Evolutionary conservation across 257 asterid genomes (phyloP), one percentile per base, ranked within the genome.

Genomic region (Jacaranda mimosifolia): DNA sequence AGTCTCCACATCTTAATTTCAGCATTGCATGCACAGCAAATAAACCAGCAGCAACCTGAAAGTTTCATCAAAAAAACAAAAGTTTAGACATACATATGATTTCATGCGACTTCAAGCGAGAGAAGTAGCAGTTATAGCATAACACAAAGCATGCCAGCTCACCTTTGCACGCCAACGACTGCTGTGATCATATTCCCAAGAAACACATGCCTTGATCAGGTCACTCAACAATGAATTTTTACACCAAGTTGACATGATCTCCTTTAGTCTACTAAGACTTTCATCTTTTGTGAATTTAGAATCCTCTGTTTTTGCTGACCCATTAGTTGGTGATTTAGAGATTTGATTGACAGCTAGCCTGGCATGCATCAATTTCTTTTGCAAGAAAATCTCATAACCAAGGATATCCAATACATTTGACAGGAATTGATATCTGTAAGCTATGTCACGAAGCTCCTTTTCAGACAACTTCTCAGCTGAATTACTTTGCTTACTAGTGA

Each of bases 381-480:
- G 97, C 87, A 91, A 73, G 81, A 96, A 91, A 56, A 90, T 76
- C 85, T 96, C 98, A 86, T 82, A 88, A 77, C 89, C 87, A 79
- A 96, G 84, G 70, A 93, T 79, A 87, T 93, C 97, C 81, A 96
- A 85, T 53, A 90, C 81, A 73, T 81, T 68, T 65, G 91, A 85
- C 68, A 88, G 86, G 70, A 87, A 80, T 36, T 84, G 91, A 83
- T 87, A 89, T 80, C 82, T 80, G 82, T 85, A 89, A 14, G 88
- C 86, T 73, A 76, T 74, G 77, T 76, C 75, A 66, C 64, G 89
- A 77, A 86, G 79, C 82, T 88, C 89, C 81, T 62, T 46, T 55
- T 77, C 76, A 4, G 90, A 64, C 71, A 68, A 64, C 74, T 85
- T 88, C 80, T 81, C 88, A 73, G 86, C 72, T 38, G 76, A 73